phyloP scores from a whole-genome alignment of 1,284 basidiomycete species.

The Ustilago bromivora region DNA sequence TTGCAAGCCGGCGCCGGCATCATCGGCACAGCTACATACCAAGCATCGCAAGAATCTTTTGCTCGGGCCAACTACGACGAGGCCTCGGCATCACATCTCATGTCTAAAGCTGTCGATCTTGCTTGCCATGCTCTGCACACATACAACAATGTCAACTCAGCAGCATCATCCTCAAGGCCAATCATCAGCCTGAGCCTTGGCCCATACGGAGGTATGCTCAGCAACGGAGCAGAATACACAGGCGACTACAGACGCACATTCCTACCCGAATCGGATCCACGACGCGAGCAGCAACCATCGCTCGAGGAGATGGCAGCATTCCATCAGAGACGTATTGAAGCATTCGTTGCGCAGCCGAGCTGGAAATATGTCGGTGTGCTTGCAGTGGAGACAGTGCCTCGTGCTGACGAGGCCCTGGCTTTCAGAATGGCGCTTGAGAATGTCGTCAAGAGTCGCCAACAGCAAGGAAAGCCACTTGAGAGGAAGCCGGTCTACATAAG shows the following conservation, averaged over 20 bases:
- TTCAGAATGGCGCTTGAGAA: conserved; percentile 52
- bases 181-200: conserved; percentile 56
- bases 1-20: conserved; percentile 59
- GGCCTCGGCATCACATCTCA: conserved; percentile 43
- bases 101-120: conserved; percentile 53
- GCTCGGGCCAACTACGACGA: conserved; percentile 40
- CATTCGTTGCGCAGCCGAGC: conserved; percentile 34
- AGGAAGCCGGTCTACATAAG: conserved; percentile 56
- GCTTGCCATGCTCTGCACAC: conserved; percentile 47
- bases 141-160: conserved; percentile 10
- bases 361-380: conserved; percentile 56
- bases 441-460: conserved; percentile 21
- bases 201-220: conserved; percentile 59
- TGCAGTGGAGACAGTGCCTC: conserved; percentile 62
- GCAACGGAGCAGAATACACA: conserved; percentile 62
- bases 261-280: conserved; percentile 33
- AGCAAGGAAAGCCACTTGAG: conserved; percentile 28
- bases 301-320: conserved; percentile 51
- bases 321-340: conserved; percentile 51
- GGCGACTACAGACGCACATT: conserved; percentile 55
- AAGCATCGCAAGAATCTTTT: conserved; percentile 57
- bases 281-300: conserved; percentile 34
- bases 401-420: conserved; percentile 59
- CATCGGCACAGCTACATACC: conserved; percentile 61
- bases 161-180: conserved; percentile 16